A percentile compares a stretch with the other conserved stretches of the same genome.
These are phyloP conservation scores for Begonia loranthoides DNA, from an alignment of 306 rosid genomes.

Conservation along the genomic window DNA sequence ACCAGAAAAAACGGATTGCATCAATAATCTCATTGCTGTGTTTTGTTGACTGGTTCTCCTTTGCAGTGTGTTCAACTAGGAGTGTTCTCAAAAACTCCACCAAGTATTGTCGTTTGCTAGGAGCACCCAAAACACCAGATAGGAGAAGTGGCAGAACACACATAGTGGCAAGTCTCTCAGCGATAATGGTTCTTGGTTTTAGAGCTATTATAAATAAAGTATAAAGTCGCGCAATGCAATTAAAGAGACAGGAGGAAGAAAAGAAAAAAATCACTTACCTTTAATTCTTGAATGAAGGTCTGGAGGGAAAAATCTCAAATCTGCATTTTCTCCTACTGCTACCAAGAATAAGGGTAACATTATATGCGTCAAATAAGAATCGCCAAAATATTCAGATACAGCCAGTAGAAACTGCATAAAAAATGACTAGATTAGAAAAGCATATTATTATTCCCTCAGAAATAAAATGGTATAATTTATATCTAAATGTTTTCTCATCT, in stretches of 20 bases:
- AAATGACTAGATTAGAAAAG: slow-evolving; percentile 18
- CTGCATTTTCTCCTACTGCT: slow-evolving; percentile 70
- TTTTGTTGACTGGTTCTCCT: slow-evolving; percentile 40
- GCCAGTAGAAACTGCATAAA: slow-evolving; percentile 74
- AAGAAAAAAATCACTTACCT: slow-evolving; percentile 28
- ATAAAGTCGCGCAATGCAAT: slow-evolving; percentile 11
- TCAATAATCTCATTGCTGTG: slow-evolving; percentile 57
- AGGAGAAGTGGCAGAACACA: slow-evolving; percentile 82
- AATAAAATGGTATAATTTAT: slow-evolving; percentile 6
- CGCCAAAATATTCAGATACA: slow-evolving; percentile 67
- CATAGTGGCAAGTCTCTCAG: slow-evolving; percentile 65
- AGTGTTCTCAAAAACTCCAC: slow-evolving; percentile 64
- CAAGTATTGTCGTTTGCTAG: slow-evolving; percentile 44
- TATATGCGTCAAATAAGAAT: slow-evolving; percentile 63
- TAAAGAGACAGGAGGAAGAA: background rate
- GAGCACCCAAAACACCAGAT: slow-evolving; percentile 85
- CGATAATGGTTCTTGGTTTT: slow-evolving; percentile 66
- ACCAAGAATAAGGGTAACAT: slow-evolving; percentile 76
- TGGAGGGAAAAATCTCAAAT: slow-evolving; percentile 63
- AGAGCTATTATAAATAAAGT: slow-evolving; percentile 36
- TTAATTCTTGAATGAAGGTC: slow-evolving; percentile 54
- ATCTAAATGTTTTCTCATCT: too few relatives aligned
- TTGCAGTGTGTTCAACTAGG: slow-evolving; percentile 42
- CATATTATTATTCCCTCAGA: slow-evolving; percentile 9
- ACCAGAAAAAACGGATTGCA: slow-evolving; percentile 92